Percentiles rank a stretch among this genome's conserved stretches.
Conservation (phyloP, 2,329 filamentous ascomycete species). For the Diplodia mutila region DNA sequence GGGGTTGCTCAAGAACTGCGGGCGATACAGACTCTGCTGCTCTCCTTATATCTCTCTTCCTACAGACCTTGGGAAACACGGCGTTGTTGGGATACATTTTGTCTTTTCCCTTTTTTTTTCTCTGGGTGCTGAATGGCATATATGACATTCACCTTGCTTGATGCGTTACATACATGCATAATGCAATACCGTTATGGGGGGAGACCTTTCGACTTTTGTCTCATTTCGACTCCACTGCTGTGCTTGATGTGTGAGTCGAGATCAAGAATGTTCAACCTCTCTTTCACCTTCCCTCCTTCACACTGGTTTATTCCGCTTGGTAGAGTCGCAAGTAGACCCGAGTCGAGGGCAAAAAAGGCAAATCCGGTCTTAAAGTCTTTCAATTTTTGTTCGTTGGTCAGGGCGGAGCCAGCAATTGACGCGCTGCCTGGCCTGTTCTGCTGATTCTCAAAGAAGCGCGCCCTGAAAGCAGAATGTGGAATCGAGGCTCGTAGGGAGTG, state of each 20-base stretch:
- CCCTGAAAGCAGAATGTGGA: no score
- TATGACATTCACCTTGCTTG: background rate
- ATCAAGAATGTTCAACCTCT: no score
- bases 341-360: no score
- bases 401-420: no score
- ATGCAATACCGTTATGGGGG: background rate
- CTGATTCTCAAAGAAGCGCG: no score
- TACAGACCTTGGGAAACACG: background rate
- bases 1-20: background rate
- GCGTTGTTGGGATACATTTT: background rate
- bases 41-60: background rate
- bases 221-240: background rate
- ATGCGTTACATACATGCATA: background rate
- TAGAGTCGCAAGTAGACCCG: no score
- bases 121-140: background rate
- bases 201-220: background rate
- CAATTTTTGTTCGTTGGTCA: no score
- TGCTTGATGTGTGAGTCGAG: background rate
- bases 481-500: no score
- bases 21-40: background rate
- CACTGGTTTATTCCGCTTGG: no score
- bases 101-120: background rate
- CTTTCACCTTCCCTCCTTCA: no score
- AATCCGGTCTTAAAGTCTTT: no score
- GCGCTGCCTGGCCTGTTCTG: no score